Conservation (phyloP, 331 rosid genomes). For the Pyracantha coccinea region DNA sequence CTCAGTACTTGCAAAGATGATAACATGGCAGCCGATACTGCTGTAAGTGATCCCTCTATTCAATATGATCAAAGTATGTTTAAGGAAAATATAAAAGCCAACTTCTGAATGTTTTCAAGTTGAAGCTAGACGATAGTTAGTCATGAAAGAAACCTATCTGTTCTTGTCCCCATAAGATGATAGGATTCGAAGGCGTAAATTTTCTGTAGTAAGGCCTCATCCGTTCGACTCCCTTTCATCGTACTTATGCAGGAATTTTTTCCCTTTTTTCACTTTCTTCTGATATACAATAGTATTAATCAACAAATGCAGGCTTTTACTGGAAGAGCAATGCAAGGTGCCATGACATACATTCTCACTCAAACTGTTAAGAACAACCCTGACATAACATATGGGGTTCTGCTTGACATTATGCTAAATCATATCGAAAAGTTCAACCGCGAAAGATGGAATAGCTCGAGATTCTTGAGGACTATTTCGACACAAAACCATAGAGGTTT, state of each 20-base stretch:
- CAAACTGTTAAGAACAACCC: conserved; percentile 4
- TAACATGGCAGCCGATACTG: conserved; percentile 58
- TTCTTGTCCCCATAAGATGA: no score
- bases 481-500: conserved; percentile 17
- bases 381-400: conserved; percentile 34
- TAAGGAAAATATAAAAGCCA: no score
- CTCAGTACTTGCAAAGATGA: conserved; percentile 69
- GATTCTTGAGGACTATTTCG: conserved; percentile 7
- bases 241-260: no score
- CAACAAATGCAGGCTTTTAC: conserved; percentile 35
- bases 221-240: no score
- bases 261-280: no score
- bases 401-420: conserved; percentile 24
- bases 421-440: conserved; percentile 6
- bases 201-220: no score
- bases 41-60: conserved; percentile 28
- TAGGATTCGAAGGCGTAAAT: no score
- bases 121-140: no score
- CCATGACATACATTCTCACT: conserved; percentile 52
- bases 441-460: background rate
- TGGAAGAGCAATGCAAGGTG: conserved; percentile 56
- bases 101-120: no score
- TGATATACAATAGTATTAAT: no score
- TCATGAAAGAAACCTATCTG: no score
- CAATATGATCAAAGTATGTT: no score